These are phyloP conservation scores for Mortierella sp. DNA, from an alignment of 371 early-diverging fungal species.

Conservation along the genomic window DNA sequence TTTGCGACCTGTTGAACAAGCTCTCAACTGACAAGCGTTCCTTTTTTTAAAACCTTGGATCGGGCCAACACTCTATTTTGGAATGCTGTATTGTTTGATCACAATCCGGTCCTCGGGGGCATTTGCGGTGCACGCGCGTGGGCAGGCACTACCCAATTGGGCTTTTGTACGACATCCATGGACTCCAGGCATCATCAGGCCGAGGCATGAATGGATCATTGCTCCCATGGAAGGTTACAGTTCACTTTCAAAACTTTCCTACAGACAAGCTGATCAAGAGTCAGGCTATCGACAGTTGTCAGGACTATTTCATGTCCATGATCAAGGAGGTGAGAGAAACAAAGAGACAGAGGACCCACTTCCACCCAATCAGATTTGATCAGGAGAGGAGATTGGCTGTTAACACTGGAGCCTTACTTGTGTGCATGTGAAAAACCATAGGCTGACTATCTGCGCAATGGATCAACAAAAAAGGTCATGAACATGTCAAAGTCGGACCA, in stretches of 20 bases:
- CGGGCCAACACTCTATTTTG: not conserved
- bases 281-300: constrained; percentile 64
- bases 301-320: constrained; percentile 83
- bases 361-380: too few species aligned
- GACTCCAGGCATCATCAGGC: constrained; percentile 34
- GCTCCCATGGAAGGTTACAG: constrained; percentile 72
- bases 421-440: too few species aligned
- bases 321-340: constrained; percentile 86
- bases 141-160: constrained; percentile 84
- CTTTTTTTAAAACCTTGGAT: constrained; percentile 9
- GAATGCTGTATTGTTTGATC: too few species aligned
- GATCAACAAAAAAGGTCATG: constrained; percentile 79
- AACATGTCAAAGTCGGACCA: constrained; percentile 79
- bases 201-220: constrained; percentile 41
- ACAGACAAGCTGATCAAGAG: constrained; percentile 63
- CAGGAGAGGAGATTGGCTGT: too few species aligned
- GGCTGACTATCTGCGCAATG: constrained; percentile 80
- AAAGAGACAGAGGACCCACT: too few species aligned
- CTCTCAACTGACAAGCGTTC: constrained; percentile 9
- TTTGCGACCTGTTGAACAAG: constrained; percentile 1
- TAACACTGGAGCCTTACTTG: too few species aligned
- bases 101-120: too few species aligned
- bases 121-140: too few species aligned
- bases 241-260: constrained; percentile 72
- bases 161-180: constrained; percentile 70